Conservation (phyloP, 2,329 filamentous ascomycete species). For the Chrysosporium queenslandicum region DNA sequence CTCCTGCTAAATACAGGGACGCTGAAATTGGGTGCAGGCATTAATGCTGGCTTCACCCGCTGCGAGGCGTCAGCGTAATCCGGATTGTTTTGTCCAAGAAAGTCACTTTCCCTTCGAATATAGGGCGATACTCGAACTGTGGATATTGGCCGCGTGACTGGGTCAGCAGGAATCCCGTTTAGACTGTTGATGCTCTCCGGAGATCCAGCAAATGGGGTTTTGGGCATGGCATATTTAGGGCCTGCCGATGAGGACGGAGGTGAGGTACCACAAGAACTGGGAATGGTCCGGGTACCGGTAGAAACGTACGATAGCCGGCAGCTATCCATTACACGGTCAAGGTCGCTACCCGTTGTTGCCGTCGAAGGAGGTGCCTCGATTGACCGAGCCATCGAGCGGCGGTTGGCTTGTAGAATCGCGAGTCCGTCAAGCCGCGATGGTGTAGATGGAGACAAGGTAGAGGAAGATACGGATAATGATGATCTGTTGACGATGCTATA, state of each 20-base stretch:
- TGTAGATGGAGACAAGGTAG: background rate
- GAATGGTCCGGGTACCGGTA: conserved; percentile 20
- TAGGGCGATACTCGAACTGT: conserved; percentile 1
- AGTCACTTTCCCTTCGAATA: background rate
- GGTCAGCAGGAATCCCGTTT: background rate
- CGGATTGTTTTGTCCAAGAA: background rate
- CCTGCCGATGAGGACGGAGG: conserved; percentile 21
- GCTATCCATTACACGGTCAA: conserved; percentile 18
- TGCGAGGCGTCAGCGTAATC: background rate
- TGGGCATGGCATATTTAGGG: conserved; percentile 15
- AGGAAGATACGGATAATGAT: conserved; percentile 4
- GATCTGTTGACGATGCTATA: background rate
- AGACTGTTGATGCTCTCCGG: conserved; percentile 1
- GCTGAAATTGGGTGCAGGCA: conserved; percentile 35
- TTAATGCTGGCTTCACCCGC: conserved; percentile 4
- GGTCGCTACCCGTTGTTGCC: conserved; percentile 17
- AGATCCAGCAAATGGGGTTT: conserved; percentile 5
- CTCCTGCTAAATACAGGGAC: conserved; percentile 33
- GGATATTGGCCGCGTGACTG: conserved; percentile 3
- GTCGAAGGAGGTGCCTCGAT: conserved; percentile 19
- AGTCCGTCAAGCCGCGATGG: conserved; percentile 2
- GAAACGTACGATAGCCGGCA: conserved; percentile 21
- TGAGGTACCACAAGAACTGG: conserved; percentile 21
- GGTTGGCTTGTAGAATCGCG: conserved; percentile 16
- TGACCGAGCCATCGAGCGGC: conserved; percentile 18